Base-by-base conservation (phyloP, 1,139 yeast genomes). In the Geotrichum reessii region DNA sequence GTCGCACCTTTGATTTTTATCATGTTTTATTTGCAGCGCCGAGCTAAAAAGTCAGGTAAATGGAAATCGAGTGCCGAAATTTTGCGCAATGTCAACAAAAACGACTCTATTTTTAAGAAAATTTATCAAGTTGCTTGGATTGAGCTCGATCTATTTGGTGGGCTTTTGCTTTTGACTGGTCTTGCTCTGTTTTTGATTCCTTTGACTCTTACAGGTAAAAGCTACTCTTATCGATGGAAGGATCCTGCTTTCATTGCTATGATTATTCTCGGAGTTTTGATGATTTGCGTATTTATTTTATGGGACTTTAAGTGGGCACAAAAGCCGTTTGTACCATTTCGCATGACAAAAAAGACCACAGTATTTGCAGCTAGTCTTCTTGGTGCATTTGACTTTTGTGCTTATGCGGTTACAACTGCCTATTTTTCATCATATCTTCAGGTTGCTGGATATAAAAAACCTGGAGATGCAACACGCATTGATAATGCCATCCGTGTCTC, bases 1-100 rank as follows among this genome's bases (percentile, higher is more conserved):
- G 77, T 85, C 63, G 57, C 85, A 19, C 91, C 91, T 28, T 71
- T 86, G n/a, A 52, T 63, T n/a, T 5, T 22, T 21, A 47, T 61
- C 0, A 52, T 62, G 44, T 49, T 61, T 25, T 42, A 52, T 21
- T 47, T 54, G 17, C 51, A 60, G 21, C 27, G 53, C 27, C 55
- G 58, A 52, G 61, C 62, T 28, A 56, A 33, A 17, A 14, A 24
- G 8, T 49, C 56, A 3, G 56, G 56, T 17, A 37, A 37, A 17
- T 37, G 44, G 44, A 37, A 37, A 19, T 37, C 44, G n/a, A 44
- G 27, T 17, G 42, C 37, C 24, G 22, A 47, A 22, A 37, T 53
- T 19, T 19, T 53, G n/a, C 40, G 44, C 25, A 40, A 28, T 17
- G 24, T 47, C 48, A 25, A 24, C 1, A 2, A 37, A 19, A 47